Conservation (phyloP, 176 grass and related monocot genomes). For the Carex pumila region DNA sequence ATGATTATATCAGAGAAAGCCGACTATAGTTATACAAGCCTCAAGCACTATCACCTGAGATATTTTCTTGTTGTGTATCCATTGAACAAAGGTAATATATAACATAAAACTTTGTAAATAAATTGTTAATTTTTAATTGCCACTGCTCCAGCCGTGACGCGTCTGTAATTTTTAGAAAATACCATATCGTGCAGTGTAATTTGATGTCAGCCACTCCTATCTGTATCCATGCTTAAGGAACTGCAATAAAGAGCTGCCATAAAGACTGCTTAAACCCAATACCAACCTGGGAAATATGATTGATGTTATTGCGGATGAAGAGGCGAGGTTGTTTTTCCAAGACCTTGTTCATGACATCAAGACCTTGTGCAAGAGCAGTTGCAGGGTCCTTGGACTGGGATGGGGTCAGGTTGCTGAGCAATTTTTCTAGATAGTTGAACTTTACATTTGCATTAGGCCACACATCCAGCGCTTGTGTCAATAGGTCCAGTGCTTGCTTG, state of each 20-base stretch:
- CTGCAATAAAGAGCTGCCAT: not conserved
- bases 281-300: conserved; percentile 86
- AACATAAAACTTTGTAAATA: too few relatives aligned
- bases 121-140: too few relatives aligned
- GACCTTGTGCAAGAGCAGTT: conserved; percentile 83
- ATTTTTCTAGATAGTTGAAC: conserved; percentile 98
- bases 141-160: too few relatives aligned
- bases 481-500: conserved; percentile 85
- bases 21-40: too few relatives aligned
- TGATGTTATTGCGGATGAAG: conserved; percentile 98
- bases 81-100: too few relatives aligned
- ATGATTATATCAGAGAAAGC: too few relatives aligned
- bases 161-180: too few relatives aligned
- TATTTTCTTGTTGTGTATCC: too few relatives aligned
- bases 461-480: conserved; percentile 92
- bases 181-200: too few relatives aligned
- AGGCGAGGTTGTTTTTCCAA: conserved; percentile 94
- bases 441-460: conserved; percentile 99
- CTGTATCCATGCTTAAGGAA: not conserved
- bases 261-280: conserved; percentile 10
- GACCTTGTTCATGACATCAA: conserved; percentile 99
- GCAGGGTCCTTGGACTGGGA: conserved; percentile 96
- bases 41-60: too few relatives aligned
- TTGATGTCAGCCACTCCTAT: too few relatives aligned
- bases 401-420: conserved; percentile 75